Base-by-base conservation (phyloP, 768 basidiomycete species). In the Hortiboletus flavorubellus region DNA sequence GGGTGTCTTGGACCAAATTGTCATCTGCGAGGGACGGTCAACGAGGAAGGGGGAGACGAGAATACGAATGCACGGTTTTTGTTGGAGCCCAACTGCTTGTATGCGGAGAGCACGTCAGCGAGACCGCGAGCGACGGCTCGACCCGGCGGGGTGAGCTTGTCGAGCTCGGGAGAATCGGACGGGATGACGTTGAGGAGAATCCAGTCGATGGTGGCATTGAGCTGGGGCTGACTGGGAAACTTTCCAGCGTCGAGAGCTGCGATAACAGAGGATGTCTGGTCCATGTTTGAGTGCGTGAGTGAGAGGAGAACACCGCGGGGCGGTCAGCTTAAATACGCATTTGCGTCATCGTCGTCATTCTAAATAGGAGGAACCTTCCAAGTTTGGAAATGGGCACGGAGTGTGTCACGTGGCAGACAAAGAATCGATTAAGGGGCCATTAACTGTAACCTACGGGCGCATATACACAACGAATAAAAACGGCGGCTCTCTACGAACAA, bases 171-270 rank as follows among this genome's bases (percentile, higher is more conserved):
- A 5, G 77, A 73, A 43, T 83, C 75, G 23, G 77, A 68, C 39
- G 76, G 73, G 8, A 81, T 68, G 54, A 78, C 73, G 35, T 80
- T 74, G 12, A 75, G 64, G 39, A 82, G 80, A 44, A 82, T 62
- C 76, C 78, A 83, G 64, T 86, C 80, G 59, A 86, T 76, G 63
- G 78, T 75, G 0, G 64, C 64, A 56, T 76, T 76, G 38, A 81
- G 59, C 64, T 90, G 88, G 30, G 78, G 68, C 11, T 86, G 83
- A 2, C 76, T 76, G 16, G 88, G 88, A 5, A 88, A 72, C 64
- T 90, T 90, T 21, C 86, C 86, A 16, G 86, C 86, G 58, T 83
- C 78, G 61, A 89, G 69, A 8, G 88, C 88, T 45, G 85, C 88
- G 53, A 85, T 65, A 26, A 88, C 62, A 37, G 84, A 83, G 16